Evolutionary conservation across 2,329 filamentous ascomycete species (phyloP).

Genomic region (Ascochyta pisi): DNA sequence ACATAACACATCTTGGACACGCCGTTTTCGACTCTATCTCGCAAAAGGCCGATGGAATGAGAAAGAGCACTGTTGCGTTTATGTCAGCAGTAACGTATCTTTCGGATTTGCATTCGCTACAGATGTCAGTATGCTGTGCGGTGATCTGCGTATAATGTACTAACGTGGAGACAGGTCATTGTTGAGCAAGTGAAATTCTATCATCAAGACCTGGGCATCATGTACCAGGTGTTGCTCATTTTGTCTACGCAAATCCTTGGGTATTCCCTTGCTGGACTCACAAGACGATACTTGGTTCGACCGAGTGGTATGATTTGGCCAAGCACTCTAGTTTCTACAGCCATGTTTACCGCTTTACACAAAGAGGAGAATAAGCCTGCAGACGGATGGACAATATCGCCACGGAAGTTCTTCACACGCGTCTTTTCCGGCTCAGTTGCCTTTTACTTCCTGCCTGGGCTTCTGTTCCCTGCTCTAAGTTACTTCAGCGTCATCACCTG

Average conservation of each 20-base stretch:
- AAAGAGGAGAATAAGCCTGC: constrained; percentile 82
- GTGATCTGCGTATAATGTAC: background rate
- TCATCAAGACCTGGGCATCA: constrained; percentile 76
- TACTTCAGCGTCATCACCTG: constrained; percentile 91
- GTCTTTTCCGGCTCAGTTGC: constrained; percentile 74
- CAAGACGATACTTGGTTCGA: constrained; percentile 79
- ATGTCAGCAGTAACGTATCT: constrained; percentile 87
- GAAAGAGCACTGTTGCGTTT: constrained; percentile 87
- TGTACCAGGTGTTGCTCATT: constrained; percentile 82
- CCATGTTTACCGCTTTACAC: constrained; percentile 88
- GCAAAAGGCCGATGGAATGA: constrained; percentile 85
- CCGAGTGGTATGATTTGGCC: constrained; percentile 94
- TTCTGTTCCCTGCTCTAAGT: constrained; percentile 82
- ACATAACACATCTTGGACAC: constrained; percentile 31
- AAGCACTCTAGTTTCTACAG: constrained; percentile 83
- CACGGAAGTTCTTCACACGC: constrained; percentile 83
- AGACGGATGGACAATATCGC: constrained; percentile 81
- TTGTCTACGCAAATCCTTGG: constrained; percentile 87
- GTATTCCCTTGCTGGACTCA: constrained; percentile 84
- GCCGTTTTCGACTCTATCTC: constrained; percentile 72
- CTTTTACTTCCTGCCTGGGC: constrained; percentile 85
- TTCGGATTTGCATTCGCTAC: constrained; percentile 91
- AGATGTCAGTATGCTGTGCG: constrained; percentile 60
- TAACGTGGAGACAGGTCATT: constrained; percentile 64
- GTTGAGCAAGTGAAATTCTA: constrained; percentile 92